Conservation (phyloP, 2,329 filamentous ascomycete species). For the Trichophaea hybrida region DNA sequence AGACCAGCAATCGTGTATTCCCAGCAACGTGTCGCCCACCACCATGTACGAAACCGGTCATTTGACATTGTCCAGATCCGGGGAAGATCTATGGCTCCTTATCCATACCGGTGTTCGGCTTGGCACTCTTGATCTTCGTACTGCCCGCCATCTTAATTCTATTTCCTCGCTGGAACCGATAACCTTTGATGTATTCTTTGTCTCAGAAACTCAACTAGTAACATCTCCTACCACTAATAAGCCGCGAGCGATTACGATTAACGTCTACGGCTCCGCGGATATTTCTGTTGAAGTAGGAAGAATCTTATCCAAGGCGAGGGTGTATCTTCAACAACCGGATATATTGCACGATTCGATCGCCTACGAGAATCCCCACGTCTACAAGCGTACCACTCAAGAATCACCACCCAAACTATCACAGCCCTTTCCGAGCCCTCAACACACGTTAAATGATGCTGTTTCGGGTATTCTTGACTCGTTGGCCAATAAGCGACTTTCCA, state of each 20-base stretch:
- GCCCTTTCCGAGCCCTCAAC: background rate
- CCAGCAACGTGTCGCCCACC: background rate
- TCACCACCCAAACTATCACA: no score
- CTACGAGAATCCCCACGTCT: constrained; percentile 30
- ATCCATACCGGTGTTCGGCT: constrained; percentile 9
- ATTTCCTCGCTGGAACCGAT: constrained; percentile 11
- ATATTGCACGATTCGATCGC: constrained; percentile 18
- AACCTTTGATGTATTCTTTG: background rate
- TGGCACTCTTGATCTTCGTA: background rate
- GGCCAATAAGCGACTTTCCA: background rate
- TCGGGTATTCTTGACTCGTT: constrained; percentile 11
- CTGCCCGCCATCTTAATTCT: background rate
- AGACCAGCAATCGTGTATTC: background rate
- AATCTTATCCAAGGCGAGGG: constrained; percentile 27
- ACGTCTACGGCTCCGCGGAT: constrained; percentile 31
- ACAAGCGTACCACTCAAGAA: constrained; percentile 8
- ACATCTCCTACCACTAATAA: background rate
- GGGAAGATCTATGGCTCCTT: background rate
- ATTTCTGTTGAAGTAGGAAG: constrained; percentile 25
- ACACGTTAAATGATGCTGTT: background rate
- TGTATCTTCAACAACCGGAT: constrained; percentile 31
- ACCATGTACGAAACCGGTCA: background rate
- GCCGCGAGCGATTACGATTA: constrained; percentile 28
- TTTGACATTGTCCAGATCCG: background rate
- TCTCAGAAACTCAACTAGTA: background rate